Evolutionary conservation across 371 early-diverging fungal genomes (phyloP).

Genomic region (Agmasoma carcini): DNA sequence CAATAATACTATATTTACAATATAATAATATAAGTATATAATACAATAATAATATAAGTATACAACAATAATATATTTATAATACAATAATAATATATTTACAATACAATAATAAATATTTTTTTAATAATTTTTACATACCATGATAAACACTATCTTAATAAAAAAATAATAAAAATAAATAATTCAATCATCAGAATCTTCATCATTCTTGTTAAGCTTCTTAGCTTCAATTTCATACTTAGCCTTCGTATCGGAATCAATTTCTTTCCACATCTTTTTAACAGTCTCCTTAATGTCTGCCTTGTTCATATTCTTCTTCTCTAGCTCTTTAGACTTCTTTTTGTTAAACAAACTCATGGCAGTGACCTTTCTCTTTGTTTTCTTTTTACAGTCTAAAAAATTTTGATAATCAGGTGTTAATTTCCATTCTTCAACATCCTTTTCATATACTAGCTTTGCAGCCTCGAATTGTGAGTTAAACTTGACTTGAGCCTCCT

Average conservation of each 20-base stretch:
- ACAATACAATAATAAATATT: slow-evolving; percentile 6
- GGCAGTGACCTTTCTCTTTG: too few relatives aligned
- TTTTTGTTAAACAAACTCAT: too few relatives aligned
- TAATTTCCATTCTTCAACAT: too few relatives aligned
- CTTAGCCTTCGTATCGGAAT: slow-evolving; percentile 37
- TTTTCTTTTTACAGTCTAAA: too few relatives aligned
- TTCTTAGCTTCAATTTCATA: slow-evolving; percentile 35
- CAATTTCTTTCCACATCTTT: slow-evolving; percentile 37
- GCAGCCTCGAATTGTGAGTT: too few relatives aligned
- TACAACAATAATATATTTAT: slow-evolving; percentile 24
- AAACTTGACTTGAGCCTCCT: too few relatives aligned
- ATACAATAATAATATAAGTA: slow-evolving; percentile 1
- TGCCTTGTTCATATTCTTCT: neutral
- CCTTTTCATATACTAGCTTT: too few relatives aligned
- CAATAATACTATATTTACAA: too few relatives aligned
- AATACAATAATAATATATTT: slow-evolving; percentile 12
- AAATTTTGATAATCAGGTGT: too few relatives aligned
- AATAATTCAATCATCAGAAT: slow-evolving; percentile 47
- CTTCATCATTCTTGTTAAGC: slow-evolving; percentile 37
- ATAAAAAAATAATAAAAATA: slow-evolving; percentile 41
- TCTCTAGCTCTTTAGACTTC: too few relatives aligned
- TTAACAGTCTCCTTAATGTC: slow-evolving; percentile 23
- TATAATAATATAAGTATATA: slow-evolving; percentile 1
- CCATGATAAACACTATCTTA: slow-evolving; percentile 15
- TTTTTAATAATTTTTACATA: slow-evolving; percentile 14